Evolutionary conservation across 2,329 filamentous ascomycete genomes (phyloP).

Genomic region (Aspergillus jensenii): DNA sequence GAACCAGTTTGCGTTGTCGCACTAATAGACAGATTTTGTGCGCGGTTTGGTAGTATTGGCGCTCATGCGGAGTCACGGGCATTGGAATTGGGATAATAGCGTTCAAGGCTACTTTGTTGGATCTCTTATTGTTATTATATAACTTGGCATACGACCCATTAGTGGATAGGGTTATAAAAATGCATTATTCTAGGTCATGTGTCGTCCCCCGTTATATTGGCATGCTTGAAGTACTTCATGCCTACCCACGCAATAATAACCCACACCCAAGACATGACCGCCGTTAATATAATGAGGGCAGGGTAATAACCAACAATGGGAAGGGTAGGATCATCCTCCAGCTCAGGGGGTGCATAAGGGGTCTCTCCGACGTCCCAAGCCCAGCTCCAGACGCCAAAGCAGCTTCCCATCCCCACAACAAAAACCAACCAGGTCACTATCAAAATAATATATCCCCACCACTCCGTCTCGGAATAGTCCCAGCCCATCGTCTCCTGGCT

Average conservation of each 20-base stretch:
- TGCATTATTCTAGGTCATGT: slow-evolving; percentile 23
- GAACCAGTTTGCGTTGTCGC: slow-evolving; percentile 22
- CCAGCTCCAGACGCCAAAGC: slow-evolving; percentile 95
- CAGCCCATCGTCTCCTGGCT: slow-evolving; percentile 54
- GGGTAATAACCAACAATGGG: slow-evolving; percentile 98
- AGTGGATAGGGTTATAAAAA: not conserved
- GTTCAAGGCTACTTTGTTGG: not conserved
- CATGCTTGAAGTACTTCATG: slow-evolving; percentile 99
- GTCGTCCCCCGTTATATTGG: slow-evolving; percentile 75
- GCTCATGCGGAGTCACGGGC: slow-evolving; percentile 1
- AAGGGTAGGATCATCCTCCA: slow-evolving; percentile 91
- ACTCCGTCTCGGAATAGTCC: slow-evolving; percentile 93
- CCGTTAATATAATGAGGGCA: slow-evolving; percentile 85
- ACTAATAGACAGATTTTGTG: slow-evolving; percentile 7
- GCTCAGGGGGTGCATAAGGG: slow-evolving; percentile 89
- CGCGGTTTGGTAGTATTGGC: not conserved
- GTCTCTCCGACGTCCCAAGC: slow-evolving; percentile 98
- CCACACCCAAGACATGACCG: slow-evolving; percentile 99
- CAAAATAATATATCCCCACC: slow-evolving; percentile 96
- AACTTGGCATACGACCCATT: not conserved
- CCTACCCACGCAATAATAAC: slow-evolving; percentile 96
- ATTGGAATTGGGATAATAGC: slow-evolving; percentile 2
- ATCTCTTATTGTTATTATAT: not conserved
- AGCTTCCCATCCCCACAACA: slow-evolving; percentile 94
- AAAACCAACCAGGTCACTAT: slow-evolving; percentile 93